phyloP scores from a whole-genome alignment of 1,284 basidiomycete species.

The Naganishia albida region DNA sequence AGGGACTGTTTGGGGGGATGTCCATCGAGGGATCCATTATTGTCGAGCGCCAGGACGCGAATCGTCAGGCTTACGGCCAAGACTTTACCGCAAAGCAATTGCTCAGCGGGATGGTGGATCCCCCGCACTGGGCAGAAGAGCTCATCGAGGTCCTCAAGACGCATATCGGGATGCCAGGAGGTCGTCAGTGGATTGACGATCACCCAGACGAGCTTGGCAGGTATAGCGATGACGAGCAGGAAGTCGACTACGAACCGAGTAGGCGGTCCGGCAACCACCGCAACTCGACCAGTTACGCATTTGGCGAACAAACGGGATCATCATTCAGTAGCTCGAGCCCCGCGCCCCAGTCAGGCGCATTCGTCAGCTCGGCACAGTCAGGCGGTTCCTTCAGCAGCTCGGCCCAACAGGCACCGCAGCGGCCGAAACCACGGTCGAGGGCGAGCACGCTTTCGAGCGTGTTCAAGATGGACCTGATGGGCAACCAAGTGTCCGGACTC shows the following conservation, averaged over 20 bases:
- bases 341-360: constrained; percentile 15
- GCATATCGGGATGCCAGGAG: constrained; percentile 70
- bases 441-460: constrained; percentile 29
- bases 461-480: constrained; percentile 32
- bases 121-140: constrained; percentile 72
- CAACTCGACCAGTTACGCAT: constrained; percentile 43
- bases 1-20: constrained; percentile 77
- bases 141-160: constrained; percentile 73
- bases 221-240: constrained; percentile 38
- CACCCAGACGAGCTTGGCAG: constrained; percentile 19
- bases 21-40: constrained; percentile 93
- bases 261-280: constrained; percentile 39
- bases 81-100: constrained; percentile 75
- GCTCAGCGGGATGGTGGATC: constrained; percentile 71
- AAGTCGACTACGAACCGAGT: constrained; percentile 60
- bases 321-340: constrained; percentile 37
- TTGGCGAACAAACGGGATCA: constrained; percentile 49
- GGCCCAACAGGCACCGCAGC: constrained; percentile 30
- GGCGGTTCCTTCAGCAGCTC: no score
- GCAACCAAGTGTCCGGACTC: constrained; percentile 21
- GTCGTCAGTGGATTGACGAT: constrained; percentile 68
- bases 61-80: constrained; percentile 73
- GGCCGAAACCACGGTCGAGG: constrained; percentile 32
- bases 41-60: constrained; percentile 89
- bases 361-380: no score